These are phyloP conservation scores for Stephanodiscus triporus DNA, from an alignment of 108 stramenopile genomes.

Conservation along the genomic window DNA sequence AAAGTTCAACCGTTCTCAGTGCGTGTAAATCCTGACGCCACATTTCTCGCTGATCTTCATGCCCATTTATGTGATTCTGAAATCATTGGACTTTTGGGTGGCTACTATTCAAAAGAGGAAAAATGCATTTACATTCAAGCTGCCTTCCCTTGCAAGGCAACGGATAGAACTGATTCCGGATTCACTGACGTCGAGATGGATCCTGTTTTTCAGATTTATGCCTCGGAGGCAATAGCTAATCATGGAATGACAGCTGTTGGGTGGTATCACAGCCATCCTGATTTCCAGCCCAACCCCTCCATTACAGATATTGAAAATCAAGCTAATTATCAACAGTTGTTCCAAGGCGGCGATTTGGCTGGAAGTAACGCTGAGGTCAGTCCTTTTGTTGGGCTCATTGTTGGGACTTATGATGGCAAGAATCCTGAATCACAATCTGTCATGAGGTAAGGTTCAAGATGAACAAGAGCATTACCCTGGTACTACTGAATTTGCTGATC, in stretches of 20 bases:
- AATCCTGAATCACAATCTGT: slow-evolving; percentile 43
- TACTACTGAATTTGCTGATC: background rate
- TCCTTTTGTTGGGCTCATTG: slow-evolving; percentile 61
- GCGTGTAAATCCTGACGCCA: slow-evolving; percentile 46
- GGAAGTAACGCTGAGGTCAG: slow-evolving; percentile 24
- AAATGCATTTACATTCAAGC: slow-evolving; percentile 61
- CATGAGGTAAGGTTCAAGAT: slow-evolving; percentile 20
- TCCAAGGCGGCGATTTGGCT: slow-evolving; percentile 32
- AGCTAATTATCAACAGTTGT: slow-evolving; percentile 54
- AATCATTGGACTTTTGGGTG: slow-evolving; percentile 71
- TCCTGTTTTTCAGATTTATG: slow-evolving; percentile 56
- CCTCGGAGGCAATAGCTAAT: slow-evolving; percentile 47
- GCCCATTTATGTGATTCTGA: slow-evolving; percentile 63
- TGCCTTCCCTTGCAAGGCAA: slow-evolving; percentile 61
- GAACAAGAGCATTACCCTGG: background rate
- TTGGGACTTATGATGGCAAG: slow-evolving; percentile 56
- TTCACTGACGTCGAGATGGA: slow-evolving; percentile 76
- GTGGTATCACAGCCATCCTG: slow-evolving; percentile 48
- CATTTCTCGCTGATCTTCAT: slow-evolving; percentile 62
- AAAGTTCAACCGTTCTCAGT: slow-evolving; percentile 46
- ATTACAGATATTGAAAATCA: slow-evolving; percentile 70
- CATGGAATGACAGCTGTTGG: slow-evolving; percentile 59
- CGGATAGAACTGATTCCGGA: slow-evolving; percentile 48
- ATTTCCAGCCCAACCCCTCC: slow-evolving; percentile 21
- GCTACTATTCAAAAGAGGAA: slow-evolving; percentile 42